Evolutionary conservation across 345 rosid genomes (phyloP).

Genomic region (Combretum micranthum): DNA sequence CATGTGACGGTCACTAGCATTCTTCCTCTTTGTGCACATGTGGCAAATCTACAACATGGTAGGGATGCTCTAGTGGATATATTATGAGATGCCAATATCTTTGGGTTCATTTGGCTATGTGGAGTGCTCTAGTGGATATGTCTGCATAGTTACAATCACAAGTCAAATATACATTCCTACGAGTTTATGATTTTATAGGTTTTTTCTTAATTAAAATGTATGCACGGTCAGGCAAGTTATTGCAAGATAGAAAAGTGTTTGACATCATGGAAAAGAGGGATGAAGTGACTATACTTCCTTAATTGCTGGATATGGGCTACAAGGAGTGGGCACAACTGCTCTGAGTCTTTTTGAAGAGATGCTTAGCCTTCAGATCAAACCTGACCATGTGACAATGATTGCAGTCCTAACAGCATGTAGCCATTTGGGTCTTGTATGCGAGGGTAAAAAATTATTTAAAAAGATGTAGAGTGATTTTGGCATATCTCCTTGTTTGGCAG

Average conservation of each 20-base stretch:
- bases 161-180: too few species aligned
- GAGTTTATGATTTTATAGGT: too few species aligned
- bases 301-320: conserved; percentile 68
- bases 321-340: conserved; percentile 51
- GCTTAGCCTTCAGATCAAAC: conserved; percentile 38
- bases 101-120: conserved; percentile 35
- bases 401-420: conserved; percentile 85
- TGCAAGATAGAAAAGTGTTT: conserved; percentile 45
- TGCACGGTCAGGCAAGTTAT: conserved; percentile 63
- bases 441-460: conserved; percentile 46
- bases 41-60: conserved; percentile 74
- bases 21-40: conserved; percentile 72
- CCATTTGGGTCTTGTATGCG: conserved; percentile 59
- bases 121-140: conserved; percentile 76
- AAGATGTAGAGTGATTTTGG: conserved; percentile 36
- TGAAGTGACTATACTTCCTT: conserved; percentile 71
- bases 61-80: conserved; percentile 77
- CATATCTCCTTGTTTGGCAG: conserved; percentile 67
- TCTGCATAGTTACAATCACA: too few species aligned
- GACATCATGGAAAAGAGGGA: conserved; percentile 46
- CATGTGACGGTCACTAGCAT: conserved; percentile 62
- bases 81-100: conserved; percentile 41
- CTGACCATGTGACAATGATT: conserved; percentile 76
- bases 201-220: too few species aligned
- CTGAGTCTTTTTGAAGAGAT: conserved; percentile 54